These are phyloP conservation scores for Wakefieldia striispora DNA, from an alignment of 768 basidiomycete genomes.

Conservation along the genomic window DNA sequence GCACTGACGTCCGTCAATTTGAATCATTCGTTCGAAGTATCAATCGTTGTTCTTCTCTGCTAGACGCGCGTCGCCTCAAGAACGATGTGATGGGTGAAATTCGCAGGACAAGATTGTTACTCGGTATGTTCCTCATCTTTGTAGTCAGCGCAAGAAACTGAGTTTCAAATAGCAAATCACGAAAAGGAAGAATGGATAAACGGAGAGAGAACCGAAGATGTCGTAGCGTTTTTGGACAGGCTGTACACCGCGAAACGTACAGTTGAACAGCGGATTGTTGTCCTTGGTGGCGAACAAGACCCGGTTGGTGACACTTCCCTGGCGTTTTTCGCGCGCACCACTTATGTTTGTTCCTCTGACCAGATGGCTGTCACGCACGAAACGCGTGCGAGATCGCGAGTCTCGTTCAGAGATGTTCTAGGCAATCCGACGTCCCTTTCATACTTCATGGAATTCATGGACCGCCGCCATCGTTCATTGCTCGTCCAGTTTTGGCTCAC, in stretches of 20 bases:
- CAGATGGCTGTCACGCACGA: conserved; percentile 46
- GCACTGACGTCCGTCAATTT: conserved; percentile 79
- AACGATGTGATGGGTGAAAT: conserved; percentile 94
- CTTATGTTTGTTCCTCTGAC: conserved; percentile 2
- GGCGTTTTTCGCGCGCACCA: background rate
- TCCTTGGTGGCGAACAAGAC: conserved; percentile 70
- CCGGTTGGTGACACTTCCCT: conserved; percentile 40
- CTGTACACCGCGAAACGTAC: conserved; percentile 86
- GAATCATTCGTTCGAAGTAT: conserved; percentile 91
- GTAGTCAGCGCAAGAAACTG: background rate
- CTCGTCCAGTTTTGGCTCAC: conserved; percentile 98
- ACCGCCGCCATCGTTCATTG: conserved; percentile 76
- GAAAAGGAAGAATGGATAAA: conserved; percentile 89
- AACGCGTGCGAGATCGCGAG: conserved; percentile 41
- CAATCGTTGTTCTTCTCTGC: conserved; percentile 70
- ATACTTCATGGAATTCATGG: conserved; percentile 99
- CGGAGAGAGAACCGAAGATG: conserved; percentile 79
- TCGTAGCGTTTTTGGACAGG: conserved; percentile 83
- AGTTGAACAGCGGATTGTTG: conserved; percentile 80
- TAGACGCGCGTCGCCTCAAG: conserved; percentile 88
- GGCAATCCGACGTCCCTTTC: conserved; percentile 87
- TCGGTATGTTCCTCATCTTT: conserved; percentile 47
- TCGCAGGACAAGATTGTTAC: conserved; percentile 67
- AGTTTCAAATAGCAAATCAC: conserved; percentile 58
- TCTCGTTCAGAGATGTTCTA: conserved; percentile 76